phyloP scores from a whole-genome alignment of 139 green algal species.

The Chlamydomonas schloesseri region DNA sequence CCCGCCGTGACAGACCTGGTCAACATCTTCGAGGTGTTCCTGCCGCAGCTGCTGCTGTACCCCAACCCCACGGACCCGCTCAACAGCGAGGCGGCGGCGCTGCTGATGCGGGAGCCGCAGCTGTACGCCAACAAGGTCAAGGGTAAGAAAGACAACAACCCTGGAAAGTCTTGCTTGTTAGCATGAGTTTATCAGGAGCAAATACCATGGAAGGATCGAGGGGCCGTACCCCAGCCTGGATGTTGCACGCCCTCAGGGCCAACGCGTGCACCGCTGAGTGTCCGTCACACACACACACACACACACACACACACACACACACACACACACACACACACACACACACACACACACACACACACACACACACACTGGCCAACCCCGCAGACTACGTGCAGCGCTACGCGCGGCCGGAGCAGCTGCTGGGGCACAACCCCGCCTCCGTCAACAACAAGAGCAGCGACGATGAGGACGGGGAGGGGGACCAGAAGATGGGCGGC shows the following conservation, averaged over 20 bases:
- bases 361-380: no score
- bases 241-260: no score
- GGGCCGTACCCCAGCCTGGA: no score
- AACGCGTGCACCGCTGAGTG: no score
- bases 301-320: not conserved
- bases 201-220: no score
- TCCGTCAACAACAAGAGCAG: conserved; percentile 58
- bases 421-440: conserved; percentile 27
- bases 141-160: conserved; percentile 55
- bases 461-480: conserved; percentile 59
- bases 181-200: no score
- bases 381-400: conserved; percentile 82
- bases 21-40: conserved; percentile 99
- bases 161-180: no score
- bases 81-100: conserved; percentile 97
- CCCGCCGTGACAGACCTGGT: conserved; percentile 86
- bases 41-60: conserved; percentile 99
- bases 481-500: conserved; percentile 24
- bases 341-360: no score
- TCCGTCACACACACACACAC: no score
- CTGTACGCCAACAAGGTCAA: conserved; percentile 93
- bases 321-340: not conserved
- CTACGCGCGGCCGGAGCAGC: conserved; percentile 74
- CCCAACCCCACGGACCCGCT: conserved; percentile 98
- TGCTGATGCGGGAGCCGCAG: conserved; percentile 97